Percentiles rank a stretch among this genome's conserved stretches.
Conservation (phyloP, 2,329 filamentous ascomycete genomes). For the Periconia macrospinosa region DNA sequence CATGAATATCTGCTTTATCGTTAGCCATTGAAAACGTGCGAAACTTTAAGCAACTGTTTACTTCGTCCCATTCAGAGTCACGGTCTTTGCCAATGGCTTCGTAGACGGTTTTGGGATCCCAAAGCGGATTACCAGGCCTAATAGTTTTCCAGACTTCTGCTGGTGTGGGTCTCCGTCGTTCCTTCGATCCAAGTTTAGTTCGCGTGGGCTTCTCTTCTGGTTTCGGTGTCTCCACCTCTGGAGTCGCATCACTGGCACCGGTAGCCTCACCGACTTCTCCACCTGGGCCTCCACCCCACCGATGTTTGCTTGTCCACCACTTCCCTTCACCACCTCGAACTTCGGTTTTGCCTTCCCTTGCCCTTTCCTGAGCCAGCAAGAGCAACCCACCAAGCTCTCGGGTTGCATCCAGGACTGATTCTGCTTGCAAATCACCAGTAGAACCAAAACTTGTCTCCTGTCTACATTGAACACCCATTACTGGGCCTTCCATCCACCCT, state of each 20-base stretch:
- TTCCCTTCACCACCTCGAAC: slow-evolving; percentile 56
- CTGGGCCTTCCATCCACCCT: slow-evolving; percentile 61
- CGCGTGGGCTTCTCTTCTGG: slow-evolving; percentile 40
- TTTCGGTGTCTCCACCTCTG: slow-evolving; percentile 29
- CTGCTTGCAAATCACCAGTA: slow-evolving; percentile 29
- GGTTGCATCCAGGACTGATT: slow-evolving; percentile 54
- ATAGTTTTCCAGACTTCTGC: slow-evolving; percentile 57
- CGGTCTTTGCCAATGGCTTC: slow-evolving; percentile 58
- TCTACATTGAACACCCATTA: slow-evolving; percentile 59
- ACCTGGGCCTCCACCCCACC: slow-evolving; percentile 60
- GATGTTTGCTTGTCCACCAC: slow-evolving; percentile 61
- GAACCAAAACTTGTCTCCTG: slow-evolving; percentile 57
- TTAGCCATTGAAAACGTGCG: slow-evolving; percentile 8
- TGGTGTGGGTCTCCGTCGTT: slow-evolving; percentile 47
- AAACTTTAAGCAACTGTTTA: slow-evolving; percentile 37
- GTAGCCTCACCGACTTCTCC: slow-evolving; percentile 45
- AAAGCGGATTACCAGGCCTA: slow-evolving; percentile 53
- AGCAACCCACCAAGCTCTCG: slow-evolving; percentile 62
- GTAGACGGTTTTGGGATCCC: slow-evolving; percentile 61
- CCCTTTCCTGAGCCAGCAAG: slow-evolving; percentile 61
- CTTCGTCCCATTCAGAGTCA: slow-evolving; percentile 55
- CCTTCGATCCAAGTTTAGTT: slow-evolving; percentile 30
- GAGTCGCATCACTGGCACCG: slow-evolving; percentile 22
- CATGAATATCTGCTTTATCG: slow-evolving; percentile 58
- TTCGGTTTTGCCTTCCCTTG: slow-evolving; percentile 57